Percentiles rank a stretch among this genome's conserved stretches.
phyloP scores from a whole-genome alignment of 1,284 basidiomycete genomes.

The Heterobasidion parviporum region DNA sequence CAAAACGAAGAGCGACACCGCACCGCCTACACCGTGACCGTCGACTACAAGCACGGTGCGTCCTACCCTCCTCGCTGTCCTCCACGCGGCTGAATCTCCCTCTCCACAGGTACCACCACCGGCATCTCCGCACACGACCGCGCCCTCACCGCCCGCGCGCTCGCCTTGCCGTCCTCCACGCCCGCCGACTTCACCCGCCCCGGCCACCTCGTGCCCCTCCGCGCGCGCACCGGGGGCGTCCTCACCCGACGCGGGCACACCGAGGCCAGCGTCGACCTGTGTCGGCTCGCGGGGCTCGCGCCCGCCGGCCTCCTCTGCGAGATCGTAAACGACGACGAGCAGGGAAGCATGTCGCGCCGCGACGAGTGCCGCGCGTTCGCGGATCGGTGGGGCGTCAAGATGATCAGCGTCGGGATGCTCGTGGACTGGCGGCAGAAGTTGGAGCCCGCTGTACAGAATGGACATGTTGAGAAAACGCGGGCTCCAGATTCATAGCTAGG shows the following conservation, averaged over 20 bases:
- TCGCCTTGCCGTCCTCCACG: constrained; percentile 53
- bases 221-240: constrained; percentile 82
- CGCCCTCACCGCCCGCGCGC: constrained; percentile 76
- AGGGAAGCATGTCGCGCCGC: constrained; percentile 91
- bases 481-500: not conserved
- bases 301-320: constrained; percentile 89
- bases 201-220: constrained; percentile 92
- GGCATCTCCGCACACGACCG: constrained; percentile 97
- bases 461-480: not conserved
- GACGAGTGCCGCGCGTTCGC: constrained; percentile 93
- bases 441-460: constrained; percentile 1
- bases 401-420: constrained; percentile 89
- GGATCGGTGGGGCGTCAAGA: constrained; percentile 84
- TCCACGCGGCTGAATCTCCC: not conserved
- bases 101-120: constrained; percentile 72
- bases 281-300: constrained; percentile 70
- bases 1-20: constrained; percentile 87
- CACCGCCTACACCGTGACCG: constrained; percentile 96
- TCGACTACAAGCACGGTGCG: constrained; percentile 85
- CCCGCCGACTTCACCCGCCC: constrained; percentile 86
- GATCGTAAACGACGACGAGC: constrained; percentile 87
- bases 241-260: constrained; percentile 88
- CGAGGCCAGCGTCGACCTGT: constrained; percentile 86
- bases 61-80: constrained; percentile 3
- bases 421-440: constrained; percentile 29